Base-by-base conservation (phyloP, 805 yeast genomes). In the Ogataea philodendri region DNA sequence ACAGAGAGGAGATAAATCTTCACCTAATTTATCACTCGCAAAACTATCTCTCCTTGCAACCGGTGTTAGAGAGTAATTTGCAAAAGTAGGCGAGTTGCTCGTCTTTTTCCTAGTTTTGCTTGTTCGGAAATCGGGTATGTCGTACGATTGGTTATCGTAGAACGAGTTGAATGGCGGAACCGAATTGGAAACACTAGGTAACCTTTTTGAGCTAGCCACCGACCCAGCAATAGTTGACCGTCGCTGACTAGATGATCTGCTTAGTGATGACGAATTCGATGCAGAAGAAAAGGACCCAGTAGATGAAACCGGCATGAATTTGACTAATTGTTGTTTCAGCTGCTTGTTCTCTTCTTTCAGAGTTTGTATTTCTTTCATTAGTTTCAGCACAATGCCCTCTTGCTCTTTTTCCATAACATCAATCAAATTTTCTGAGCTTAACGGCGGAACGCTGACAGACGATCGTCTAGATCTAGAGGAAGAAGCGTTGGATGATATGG, bases 331-430 rank as follows among this genome's bases (percentile, higher is more conserved):
- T 13, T 54, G 56, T 48, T 57, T 64, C 30, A 74, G 57, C 7
- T 49, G 42, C 25, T 63, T 63, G 46, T 73, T 76, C 46, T 79
- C 85, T 11, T 73, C 75, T 45, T 70, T 73, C 42, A 81, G 56
- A 5, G 46, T 39, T 16, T 65, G 65, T 22, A 82, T 79, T 52
- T 81, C 86, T 35, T 72, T 70, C 76, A 79, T 80, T 26, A 81
- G 61, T 54, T 70, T 73, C 51, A 81, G 61, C 13, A 81, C 88
- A 15, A 81, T 78, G 3, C 84, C 85, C 51, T 82, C 89, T 54
- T 82, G 88, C 57, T 82, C 87, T 34, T 78, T 67, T 49, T 82
- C 89, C 78, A 82, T 74, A 22, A 68, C 53, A 51, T 77, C 79
- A 23, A 77, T 69, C 13, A 74, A 64, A 42, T 74, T 72, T 18